phyloP scores from a whole-genome alignment of 1,284 basidiomycete genomes.

The Austroboletus olivaceoglutinosus region DNA sequence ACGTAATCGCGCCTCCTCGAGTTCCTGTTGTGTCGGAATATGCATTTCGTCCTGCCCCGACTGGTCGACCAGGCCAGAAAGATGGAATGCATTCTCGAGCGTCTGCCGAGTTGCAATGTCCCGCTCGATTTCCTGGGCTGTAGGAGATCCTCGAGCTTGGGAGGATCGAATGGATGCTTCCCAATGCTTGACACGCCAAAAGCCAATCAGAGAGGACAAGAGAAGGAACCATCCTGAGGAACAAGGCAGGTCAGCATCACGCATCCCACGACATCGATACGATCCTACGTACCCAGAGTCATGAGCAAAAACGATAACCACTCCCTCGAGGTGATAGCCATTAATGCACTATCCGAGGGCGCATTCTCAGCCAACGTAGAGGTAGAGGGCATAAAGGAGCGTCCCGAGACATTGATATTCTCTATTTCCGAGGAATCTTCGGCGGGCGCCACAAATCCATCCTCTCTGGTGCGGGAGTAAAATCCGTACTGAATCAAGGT shows the following conservation, averaged over 20 bases:
- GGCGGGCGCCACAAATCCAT: conserved; percentile 20
- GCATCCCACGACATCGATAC: background rate
- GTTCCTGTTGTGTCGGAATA: conserved; percentile 32
- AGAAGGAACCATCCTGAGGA: conserved; percentile 82
- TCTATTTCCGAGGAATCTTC: conserved; percentile 4
- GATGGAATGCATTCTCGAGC: conserved; percentile 48
- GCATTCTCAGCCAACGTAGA: conserved; percentile 20
- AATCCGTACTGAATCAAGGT: conserved; percentile 91
- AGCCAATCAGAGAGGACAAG: conserved; percentile 74
- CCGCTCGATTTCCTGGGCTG: conserved; percentile 45
- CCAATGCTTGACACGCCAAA: conserved; percentile 84
- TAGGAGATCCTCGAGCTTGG: conserved; percentile 32
- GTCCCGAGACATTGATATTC: conserved; percentile 1
- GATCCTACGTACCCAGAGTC: conserved; percentile 63
- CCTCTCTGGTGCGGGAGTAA: conserved; percentile 45
- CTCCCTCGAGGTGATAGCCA: conserved; percentile 52
- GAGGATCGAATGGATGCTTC: conserved; percentile 59
- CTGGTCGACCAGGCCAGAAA: conserved; percentile 23
- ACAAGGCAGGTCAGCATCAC: conserved; percentile 5
- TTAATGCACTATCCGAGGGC: conserved; percentile 13
- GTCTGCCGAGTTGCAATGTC: conserved; percentile 48
- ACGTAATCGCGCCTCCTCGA: conserved; percentile 47
- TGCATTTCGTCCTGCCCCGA: conserved; percentile 18
- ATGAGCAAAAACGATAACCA: conserved; percentile 92
- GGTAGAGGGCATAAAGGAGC: conserved; percentile 10